Percentiles rank a stretch among this genome's conserved stretches.
Conservation (phyloP, 352 stramenopile species). For the Phytophthora pistaciae region DNA sequence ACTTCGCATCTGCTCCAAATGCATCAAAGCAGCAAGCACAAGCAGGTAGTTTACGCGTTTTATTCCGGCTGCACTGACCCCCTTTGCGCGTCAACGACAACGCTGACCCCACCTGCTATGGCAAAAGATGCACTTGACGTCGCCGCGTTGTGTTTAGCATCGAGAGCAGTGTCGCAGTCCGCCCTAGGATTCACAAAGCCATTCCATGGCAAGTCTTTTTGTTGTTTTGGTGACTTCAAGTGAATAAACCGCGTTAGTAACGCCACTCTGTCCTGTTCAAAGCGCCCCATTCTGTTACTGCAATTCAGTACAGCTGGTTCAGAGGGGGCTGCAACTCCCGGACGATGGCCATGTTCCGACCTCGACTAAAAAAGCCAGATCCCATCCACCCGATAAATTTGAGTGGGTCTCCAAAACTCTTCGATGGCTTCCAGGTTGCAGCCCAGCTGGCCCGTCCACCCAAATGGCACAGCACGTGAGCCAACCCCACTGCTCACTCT, state of each 20-base stretch:
- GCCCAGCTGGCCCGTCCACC: constrained; percentile 19
- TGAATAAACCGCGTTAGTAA: constrained; percentile 25
- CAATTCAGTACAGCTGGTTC: constrained; percentile 10
- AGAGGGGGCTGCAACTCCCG: constrained; percentile 18
- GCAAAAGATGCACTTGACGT: background rate
- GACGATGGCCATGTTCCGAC: constrained; percentile 26
- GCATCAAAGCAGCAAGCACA: background rate
- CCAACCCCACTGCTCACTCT: constrained; percentile 4
- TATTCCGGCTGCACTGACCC: background rate
- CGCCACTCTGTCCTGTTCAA: background rate
- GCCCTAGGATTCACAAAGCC: background rate
- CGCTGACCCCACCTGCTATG: background rate
- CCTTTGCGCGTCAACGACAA: background rate
- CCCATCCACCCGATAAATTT: constrained; percentile 29
- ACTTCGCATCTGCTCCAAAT: background rate
- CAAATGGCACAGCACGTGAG: constrained; percentile 19
- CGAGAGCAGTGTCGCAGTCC: background rate
- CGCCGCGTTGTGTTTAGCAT: background rate
- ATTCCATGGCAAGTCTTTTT: constrained; percentile 14
- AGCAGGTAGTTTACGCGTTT: background rate
- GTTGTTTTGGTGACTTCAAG: background rate
- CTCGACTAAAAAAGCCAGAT: constrained; percentile 28
- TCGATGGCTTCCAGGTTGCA: constrained; percentile 18
- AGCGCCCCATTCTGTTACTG: background rate
- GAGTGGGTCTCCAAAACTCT: background rate